phyloP scores from a whole-genome alignment of 2,329 filamentous ascomycete species.

The Harringtonia lauricola region DNA sequence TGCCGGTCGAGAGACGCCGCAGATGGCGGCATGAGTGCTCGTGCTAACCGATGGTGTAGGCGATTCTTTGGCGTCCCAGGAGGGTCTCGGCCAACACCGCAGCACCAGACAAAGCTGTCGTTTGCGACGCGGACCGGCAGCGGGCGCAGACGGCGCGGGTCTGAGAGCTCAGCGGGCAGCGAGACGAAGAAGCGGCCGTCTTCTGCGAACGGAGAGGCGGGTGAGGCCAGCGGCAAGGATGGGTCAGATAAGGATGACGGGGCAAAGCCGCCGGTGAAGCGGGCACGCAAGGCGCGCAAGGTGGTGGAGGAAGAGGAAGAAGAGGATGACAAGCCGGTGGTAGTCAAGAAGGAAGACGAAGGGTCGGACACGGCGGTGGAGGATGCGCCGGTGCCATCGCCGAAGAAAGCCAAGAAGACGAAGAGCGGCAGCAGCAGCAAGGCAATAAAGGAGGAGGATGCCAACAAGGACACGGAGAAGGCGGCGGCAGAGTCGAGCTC shows the following conservation, averaged over 20 bases:
- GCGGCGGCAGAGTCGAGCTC: constrained; percentile 28
- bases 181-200: constrained; percentile 11
- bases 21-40: neutral
- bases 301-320: constrained; percentile 44
- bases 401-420: neutral
- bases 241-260: constrained; percentile 30
- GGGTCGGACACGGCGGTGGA: neutral
- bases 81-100: constrained; percentile 42
- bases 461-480: neutral
- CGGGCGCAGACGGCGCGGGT: too few relatives aligned
- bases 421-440: constrained; percentile 26
- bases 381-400: too few relatives aligned
- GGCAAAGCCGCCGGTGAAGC: constrained; percentile 48
- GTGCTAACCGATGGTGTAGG: constrained; percentile 33
- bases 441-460: constrained; percentile 14
- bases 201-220: constrained; percentile 2
- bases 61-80: constrained; percentile 72
- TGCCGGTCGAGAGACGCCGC: neutral
- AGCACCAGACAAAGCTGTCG: constrained; percentile 67
- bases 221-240: constrained; percentile 12
- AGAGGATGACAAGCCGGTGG: constrained; percentile 23
- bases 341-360: constrained; percentile 3
- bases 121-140: constrained; percentile 44
- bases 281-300: constrained; percentile 34
- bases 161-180: constrained; percentile 13